Evolutionary conservation across 495 filamentous ascomycete species (phyloP).

Genomic region (Talaromyces ruber): DNA sequence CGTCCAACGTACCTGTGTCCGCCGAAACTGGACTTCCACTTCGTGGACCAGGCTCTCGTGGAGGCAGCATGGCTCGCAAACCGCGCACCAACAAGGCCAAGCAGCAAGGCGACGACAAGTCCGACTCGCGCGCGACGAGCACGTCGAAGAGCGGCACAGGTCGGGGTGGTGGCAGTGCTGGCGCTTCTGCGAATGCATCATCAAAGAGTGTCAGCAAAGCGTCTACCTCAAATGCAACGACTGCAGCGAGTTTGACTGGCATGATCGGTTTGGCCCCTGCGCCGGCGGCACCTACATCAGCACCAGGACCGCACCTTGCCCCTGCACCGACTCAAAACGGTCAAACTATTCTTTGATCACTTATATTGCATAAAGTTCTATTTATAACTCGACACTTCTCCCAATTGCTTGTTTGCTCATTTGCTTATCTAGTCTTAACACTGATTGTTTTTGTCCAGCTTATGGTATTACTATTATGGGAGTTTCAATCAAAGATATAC

Average conservation of each 20-base stretch:
- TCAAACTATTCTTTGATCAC: background rate
- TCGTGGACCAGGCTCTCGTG: conserved; percentile 68
- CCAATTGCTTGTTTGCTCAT: background rate
- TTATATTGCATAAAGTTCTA: background rate
- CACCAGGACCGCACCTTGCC: conserved; percentile 20
- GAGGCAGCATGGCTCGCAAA: conserved; percentile 68
- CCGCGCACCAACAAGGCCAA: conserved; percentile 74
- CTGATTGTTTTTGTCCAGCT: background rate
- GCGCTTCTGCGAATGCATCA: conserved; percentile 18
- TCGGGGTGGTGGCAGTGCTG: conserved; percentile 23
- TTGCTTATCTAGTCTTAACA: background rate
- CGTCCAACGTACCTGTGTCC: conserved; percentile 31
- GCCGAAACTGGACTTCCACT: conserved; percentile 43
- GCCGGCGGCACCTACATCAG: conserved; percentile 18
- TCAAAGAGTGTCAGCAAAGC: background rate
- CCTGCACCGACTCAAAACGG: conserved; percentile 1
- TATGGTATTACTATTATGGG: background rate
- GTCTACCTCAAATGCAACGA: conserved; percentile 1
- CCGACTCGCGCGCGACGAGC: conserved; percentile 25
- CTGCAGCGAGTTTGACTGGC: conserved; percentile 4
- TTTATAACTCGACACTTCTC: background rate
- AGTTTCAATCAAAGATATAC: background rate
- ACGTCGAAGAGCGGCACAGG: conserved; percentile 16
- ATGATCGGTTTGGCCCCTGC: conserved; percentile 23
- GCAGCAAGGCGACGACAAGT: conserved; percentile 47